Base-by-base conservation (phyloP, 352 stramenopile genomes). In the Phytophthora vignae region DNA sequence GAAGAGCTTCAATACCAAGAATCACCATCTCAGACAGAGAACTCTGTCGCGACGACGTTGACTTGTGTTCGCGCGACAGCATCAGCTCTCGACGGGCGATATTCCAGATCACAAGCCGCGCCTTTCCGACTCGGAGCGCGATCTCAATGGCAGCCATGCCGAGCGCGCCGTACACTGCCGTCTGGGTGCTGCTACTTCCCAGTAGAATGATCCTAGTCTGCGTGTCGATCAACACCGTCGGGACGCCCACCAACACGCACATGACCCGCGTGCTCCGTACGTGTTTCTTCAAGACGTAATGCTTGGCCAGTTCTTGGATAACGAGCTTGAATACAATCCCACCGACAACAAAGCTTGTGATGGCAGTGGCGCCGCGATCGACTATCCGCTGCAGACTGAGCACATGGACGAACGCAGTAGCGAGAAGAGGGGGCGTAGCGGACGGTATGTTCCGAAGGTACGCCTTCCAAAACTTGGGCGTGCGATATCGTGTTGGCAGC, bases 151-250 rank as follows among this genome's bases (percentile, higher is more conserved):
- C 40, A 0, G 76, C 71, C 76, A 85, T 77, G 0, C 42, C 57
- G 7, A 80, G 29, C 4, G 68, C 53, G 17, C 76, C 76, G 1
- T 46, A 29, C 0, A 69, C 40, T 17, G 59, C 73, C 6, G 60
- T 59, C 14, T 38, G 29, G 4, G 53, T 68, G 12, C 22, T 77
- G 1, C 70, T 64, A 0, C 48, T 68, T 12, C 73, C 64, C 15
- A 81, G 58, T 19, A 86, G 40, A 55, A 77, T 65, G 9, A 84
- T 67, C 25, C 79, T 69, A 4, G 77, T 49, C 17, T 86, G 76
- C 1, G 73, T 85, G 44, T 86, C 76, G 42, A 86, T 80, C 19
- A 82, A 38, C 15, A 85, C 74, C 1, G 75, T 81, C 6, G 72
- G 78, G 8, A 85, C 21, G 2, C 66, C 73, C 0, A 82, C 72